Percentiles rank a stretch among this genome's conserved stretches.
These are phyloP conservation scores for Phyllachora maydis DNA, from an alignment of 2,329 filamentous ascomycete genomes.

Conservation along the genomic window DNA sequence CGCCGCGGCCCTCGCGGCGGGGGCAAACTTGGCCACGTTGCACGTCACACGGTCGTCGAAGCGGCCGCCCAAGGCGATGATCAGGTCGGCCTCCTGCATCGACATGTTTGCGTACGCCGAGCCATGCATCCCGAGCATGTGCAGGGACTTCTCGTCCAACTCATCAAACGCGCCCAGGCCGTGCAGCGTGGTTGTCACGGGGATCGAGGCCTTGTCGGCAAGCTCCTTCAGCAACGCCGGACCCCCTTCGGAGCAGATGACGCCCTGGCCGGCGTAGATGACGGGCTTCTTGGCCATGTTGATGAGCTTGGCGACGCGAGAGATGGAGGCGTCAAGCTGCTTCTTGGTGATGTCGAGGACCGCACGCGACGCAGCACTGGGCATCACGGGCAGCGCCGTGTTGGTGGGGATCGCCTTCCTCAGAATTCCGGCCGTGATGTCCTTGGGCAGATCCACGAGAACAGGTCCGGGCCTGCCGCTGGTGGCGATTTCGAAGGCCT, in stretches of 20 bases:
- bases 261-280: conserved; percentile 84
- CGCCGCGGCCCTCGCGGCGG: conserved; percentile 67
- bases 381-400: conserved; percentile 55
- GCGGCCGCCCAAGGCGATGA: conserved; percentile 80
- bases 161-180: conserved; percentile 87
- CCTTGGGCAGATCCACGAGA: conserved; percentile 88
- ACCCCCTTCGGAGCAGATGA: conserved; percentile 63
- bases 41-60: conserved; percentile 93
- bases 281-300: conserved; percentile 86
- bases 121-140: conserved; percentile 99
- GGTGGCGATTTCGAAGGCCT: conserved; percentile 95
- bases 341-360: conserved; percentile 52
- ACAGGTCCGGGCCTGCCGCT: conserved; percentile 87
- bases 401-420: conserved; percentile 63
- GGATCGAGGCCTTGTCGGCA: conserved; percentile 77
- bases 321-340: conserved; percentile 54
- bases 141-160: conserved; percentile 77
- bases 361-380: conserved; percentile 69
- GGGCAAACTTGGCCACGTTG: conserved; percentile 70
- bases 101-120: conserved; percentile 95
- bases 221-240: conserved; percentile 64
- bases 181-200: conserved; percentile 89
- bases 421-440: conserved; percentile 75
- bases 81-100: conserved; percentile 90
- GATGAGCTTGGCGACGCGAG: conserved; percentile 60